Evolutionary conservation across 1,284 basidiomycete species (phyloP).

Genomic region (Boletellus deceptivus): DNA sequence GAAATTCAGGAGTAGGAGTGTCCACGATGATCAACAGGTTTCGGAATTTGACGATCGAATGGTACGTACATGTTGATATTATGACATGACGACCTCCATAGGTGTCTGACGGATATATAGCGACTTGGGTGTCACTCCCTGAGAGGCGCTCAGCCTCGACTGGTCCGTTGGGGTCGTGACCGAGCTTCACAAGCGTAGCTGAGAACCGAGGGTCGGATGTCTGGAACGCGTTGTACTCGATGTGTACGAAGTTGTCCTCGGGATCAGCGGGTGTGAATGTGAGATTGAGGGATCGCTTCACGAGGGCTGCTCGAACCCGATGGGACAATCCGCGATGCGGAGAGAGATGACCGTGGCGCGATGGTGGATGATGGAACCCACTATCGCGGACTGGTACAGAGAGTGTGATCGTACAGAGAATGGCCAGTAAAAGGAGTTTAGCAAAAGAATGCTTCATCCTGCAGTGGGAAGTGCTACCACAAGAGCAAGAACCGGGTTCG

Average conservation of each 20-base stretch:
- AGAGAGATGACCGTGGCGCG: background rate
- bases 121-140: background rate
- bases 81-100: conserved; percentile 2
- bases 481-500: background rate
- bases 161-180: background rate
- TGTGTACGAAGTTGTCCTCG: background rate
- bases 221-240: background rate
- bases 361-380: background rate
- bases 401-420: background rate
- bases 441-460: conserved; percentile 1
- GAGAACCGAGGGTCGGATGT: background rate
- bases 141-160: background rate
- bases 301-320: background rate
- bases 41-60: background rate
- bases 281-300: conserved; percentile 3
- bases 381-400: conserved; percentile 4
- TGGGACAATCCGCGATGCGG: conserved; percentile 6
- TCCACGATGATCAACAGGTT: background rate
- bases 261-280: background rate
- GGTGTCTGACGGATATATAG: background rate
- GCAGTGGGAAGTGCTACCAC: background rate
- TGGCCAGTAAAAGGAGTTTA: conserved; percentile 1
- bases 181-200: conserved; percentile 2
- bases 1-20: background rate
- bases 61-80: conserved; percentile 2